These are phyloP conservation scores for Achlya hypogyna DNA, from an alignment of 352 stramenopile species.

Conservation along the genomic window DNA sequence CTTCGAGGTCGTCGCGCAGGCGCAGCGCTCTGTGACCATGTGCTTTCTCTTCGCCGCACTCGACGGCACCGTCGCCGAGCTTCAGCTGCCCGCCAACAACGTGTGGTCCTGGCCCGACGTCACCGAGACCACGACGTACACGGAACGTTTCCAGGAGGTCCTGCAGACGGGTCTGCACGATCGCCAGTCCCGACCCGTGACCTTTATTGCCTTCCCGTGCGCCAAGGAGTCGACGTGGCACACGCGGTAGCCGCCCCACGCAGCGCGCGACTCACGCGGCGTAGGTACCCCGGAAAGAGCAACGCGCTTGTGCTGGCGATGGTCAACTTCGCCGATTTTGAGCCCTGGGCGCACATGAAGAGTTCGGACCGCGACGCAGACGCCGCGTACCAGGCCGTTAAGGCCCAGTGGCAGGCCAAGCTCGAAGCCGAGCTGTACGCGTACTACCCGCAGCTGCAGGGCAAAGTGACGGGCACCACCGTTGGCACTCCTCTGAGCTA, in stretches of 20 bases:
- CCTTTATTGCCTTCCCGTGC: conserved; percentile 26
- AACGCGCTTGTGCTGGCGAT: neutral
- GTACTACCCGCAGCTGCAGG: conserved; percentile 1
- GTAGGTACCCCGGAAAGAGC: neutral
- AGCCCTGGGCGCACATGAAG: neutral
- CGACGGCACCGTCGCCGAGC: conserved; percentile 1
- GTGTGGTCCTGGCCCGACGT: conserved; percentile 14
- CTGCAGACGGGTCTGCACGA: conserved; percentile 15
- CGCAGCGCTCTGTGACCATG: conserved; percentile 12
- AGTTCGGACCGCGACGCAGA: neutral
- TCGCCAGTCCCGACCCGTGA: conserved; percentile 6
- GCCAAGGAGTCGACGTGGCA: conserved; percentile 26
- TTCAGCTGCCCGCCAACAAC: conserved; percentile 15
- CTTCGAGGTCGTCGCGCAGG: conserved; percentile 8
- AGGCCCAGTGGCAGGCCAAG: neutral
- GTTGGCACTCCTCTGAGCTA: conserved; percentile 1
- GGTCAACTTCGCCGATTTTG: conserved; percentile 7
- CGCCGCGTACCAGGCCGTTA: neutral
- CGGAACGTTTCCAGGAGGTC: conserved; percentile 6
- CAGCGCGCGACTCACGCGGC: neutral
- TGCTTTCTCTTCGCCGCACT: conserved; percentile 17
- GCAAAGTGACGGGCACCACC: neutral
- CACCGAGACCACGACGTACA: conserved; percentile 1
- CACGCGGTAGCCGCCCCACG: neutral
- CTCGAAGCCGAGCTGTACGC: neutral